Evolutionary conservation across 495 filamentous ascomycete species (phyloP).

Genomic region (Darksidea phi): DNA sequence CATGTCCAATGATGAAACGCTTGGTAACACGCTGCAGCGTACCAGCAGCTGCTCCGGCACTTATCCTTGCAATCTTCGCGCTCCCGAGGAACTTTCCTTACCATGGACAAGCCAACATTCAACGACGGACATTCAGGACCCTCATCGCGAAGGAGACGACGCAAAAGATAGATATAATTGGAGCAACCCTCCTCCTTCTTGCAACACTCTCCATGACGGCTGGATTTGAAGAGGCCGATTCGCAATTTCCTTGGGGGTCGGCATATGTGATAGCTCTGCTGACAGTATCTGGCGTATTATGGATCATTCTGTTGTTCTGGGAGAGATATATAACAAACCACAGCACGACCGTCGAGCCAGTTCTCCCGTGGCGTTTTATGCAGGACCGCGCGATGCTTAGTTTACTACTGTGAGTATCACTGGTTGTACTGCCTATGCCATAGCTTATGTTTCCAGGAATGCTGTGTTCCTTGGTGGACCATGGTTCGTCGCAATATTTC

Average conservation of each 20-base stretch:
- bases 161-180: conserved; percentile 15
- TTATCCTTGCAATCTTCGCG: neutral
- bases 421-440: neutral
- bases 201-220: conserved; percentile 16
- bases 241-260: conserved; percentile 20
- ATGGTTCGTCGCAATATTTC: conserved; percentile 8
- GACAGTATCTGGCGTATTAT: conserved; percentile 3
- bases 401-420: conserved; percentile 11
- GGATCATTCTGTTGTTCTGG: conserved; percentile 9
- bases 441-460: neutral
- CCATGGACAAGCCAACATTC: neutral
- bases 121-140: neutral
- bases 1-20: no score
- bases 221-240: conserved; percentile 19
- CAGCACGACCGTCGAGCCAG: neutral
- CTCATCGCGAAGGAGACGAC: neutral
- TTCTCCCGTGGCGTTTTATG: conserved; percentile 27
- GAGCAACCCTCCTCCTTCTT: conserved; percentile 9
- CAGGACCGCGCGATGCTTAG: conserved; percentile 11
- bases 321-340: neutral
- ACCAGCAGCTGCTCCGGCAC: neutral
- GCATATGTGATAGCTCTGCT: conserved; percentile 18
- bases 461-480: conserved; percentile 7
- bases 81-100: conserved; percentile 19
- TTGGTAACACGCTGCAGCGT: neutral